Conservation (phyloP, 1,284 basidiomycete species). For the Heterobasidion occidentale region DNA sequence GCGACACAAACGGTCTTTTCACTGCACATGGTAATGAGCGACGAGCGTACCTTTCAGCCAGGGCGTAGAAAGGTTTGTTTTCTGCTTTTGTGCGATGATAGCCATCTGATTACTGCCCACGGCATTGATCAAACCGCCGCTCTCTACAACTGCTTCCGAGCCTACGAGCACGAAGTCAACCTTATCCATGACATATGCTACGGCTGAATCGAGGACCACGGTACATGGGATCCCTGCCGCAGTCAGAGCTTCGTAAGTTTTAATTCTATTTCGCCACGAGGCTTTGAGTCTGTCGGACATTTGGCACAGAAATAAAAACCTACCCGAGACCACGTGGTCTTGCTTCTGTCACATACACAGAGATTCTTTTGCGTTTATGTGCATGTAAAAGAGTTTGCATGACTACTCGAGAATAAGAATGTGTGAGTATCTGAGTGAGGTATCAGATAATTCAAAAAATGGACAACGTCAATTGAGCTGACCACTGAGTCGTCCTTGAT, state of each 20-base stretch:
- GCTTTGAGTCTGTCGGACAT: background rate
- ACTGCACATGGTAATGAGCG: background rate
- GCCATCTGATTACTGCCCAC: slow-evolving; percentile 96
- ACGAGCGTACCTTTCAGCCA: slow-evolving; percentile 77
- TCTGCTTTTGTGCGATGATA: slow-evolving; percentile 89
- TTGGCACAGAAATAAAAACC: slow-evolving; percentile 16
- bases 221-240: slow-evolving; percentile 90
- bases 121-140: slow-evolving; percentile 82
- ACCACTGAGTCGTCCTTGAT: slow-evolving; percentile 92
- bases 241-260: slow-evolving; percentile 80
- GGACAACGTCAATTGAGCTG: slow-evolving; percentile 20
- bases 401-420: slow-evolving; percentile 94
- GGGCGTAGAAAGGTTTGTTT: slow-evolving; percentile 94
- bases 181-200: slow-evolving; percentile 95
- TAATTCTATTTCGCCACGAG: slow-evolving; percentile 47
- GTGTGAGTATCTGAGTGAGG: slow-evolving; percentile 75
- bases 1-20: slow-evolving; percentile 1
- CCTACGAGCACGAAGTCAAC: slow-evolving; percentile 91
- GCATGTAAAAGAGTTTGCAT: slow-evolving; percentile 89
- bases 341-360: slow-evolving; percentile 96
- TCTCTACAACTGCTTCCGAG: slow-evolving; percentile 95
- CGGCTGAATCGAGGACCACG: slow-evolving; percentile 92
- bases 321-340: slow-evolving; percentile 80
- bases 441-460: background rate
- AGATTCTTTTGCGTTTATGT: slow-evolving; percentile 87